A percentile compares a stretch with the other conserved stretches of the same genome.
phyloP scores from a whole-genome alignment of 208 protist species.

The Acanthamoeba quina region DNA sequence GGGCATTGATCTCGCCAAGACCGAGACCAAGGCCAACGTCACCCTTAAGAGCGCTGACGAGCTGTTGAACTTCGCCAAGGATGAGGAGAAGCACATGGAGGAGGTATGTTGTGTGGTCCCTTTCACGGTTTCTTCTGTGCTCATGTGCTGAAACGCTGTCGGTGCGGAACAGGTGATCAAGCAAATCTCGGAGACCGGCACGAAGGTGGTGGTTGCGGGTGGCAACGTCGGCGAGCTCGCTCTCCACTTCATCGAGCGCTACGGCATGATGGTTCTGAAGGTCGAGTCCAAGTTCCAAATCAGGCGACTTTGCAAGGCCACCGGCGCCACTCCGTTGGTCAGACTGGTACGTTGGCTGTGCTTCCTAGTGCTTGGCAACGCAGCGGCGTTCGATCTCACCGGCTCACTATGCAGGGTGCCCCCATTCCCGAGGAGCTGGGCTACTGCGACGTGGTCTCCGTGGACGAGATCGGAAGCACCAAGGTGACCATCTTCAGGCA shows the following conservation, averaged over 20 bases:
- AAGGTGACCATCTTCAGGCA: slow-evolving; percentile 97
- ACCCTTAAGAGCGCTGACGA: slow-evolving; percentile 98
- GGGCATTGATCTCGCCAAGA: slow-evolving; percentile 96
- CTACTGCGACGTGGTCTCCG: slow-evolving; percentile 95
- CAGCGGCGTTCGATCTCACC: background rate
- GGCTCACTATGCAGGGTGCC: slow-evolving; percentile 76
- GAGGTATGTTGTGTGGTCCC: slow-evolving; percentile 84
- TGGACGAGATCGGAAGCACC: slow-evolving; percentile 97
- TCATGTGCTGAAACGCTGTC: background rate
- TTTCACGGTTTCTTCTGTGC: background rate
- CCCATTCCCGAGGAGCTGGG: slow-evolving; percentile 97
- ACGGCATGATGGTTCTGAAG: slow-evolving; percentile 98
- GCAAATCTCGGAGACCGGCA: slow-evolving; percentile 96
- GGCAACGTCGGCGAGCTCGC: slow-evolving; percentile 98
- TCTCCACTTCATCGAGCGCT: slow-evolving; percentile 99
- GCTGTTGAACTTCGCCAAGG: slow-evolving; percentile 96
- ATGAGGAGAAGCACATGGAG: slow-evolving; percentile 98
- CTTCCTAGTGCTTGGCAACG: background rate
- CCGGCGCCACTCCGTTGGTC: slow-evolving; percentile 96
- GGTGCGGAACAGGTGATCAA: slow-evolving; percentile 90
- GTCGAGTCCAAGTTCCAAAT: slow-evolving; percentile 99
- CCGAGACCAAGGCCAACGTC: slow-evolving; percentile 99
- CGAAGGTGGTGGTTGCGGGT: slow-evolving; percentile 98
- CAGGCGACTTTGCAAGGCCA: slow-evolving; percentile 97
- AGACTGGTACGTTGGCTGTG: slow-evolving; percentile 88